A percentile compares a stretch with the other conserved stretches of the same genome.
phyloP scores from a whole-genome alignment of 2,329 filamentous ascomycete genomes.

The Pseudocercospora pini-densiflorae region DNA sequence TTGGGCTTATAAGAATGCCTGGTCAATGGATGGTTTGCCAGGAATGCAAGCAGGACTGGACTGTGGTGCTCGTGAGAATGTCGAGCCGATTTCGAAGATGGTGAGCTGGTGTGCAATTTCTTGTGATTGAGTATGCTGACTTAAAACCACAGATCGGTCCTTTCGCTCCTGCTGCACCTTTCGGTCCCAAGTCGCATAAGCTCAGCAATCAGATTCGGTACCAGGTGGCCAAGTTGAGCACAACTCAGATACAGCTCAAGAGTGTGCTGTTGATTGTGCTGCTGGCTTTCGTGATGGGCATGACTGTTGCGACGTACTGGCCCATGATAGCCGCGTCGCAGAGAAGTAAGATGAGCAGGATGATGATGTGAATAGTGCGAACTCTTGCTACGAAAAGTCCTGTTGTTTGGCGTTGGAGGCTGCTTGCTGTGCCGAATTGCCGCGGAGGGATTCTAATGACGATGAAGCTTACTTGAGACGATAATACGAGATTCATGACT shows the following conservation, averaged over 20 bases:
- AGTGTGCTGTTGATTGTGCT: constrained; percentile 23
- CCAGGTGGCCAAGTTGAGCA: constrained; percentile 22
- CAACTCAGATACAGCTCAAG: constrained; percentile 17
- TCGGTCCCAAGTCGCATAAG: constrained; percentile 27
- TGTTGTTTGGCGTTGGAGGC: not conserved
- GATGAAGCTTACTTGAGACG: not conserved
- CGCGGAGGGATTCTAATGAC: not conserved
- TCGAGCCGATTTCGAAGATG: constrained; percentile 51
- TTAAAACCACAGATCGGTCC: constrained; percentile 18
- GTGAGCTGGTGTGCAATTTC: constrained; percentile 25
- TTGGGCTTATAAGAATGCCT: constrained; percentile 51
- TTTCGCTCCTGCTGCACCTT: constrained; percentile 26
- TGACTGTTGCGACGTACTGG: constrained; percentile 19
- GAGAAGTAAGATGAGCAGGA: not conserved
- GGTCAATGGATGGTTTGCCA: constrained; percentile 50
- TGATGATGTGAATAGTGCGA: not conserved
- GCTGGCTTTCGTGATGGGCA: constrained; percentile 22
- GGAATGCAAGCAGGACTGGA: constrained; percentile 47
- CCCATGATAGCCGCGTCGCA: constrained; percentile 1
- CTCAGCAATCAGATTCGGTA: constrained; percentile 24
- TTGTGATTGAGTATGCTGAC: not conserved
- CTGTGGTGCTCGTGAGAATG: constrained; percentile 41
- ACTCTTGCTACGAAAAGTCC: not conserved
- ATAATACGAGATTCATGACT: not conserved
- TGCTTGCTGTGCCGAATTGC: too few relatives aligned